Base-by-base conservation (phyloP, 345 rosid species). In the Aquilaria yunnanensis region DNA sequence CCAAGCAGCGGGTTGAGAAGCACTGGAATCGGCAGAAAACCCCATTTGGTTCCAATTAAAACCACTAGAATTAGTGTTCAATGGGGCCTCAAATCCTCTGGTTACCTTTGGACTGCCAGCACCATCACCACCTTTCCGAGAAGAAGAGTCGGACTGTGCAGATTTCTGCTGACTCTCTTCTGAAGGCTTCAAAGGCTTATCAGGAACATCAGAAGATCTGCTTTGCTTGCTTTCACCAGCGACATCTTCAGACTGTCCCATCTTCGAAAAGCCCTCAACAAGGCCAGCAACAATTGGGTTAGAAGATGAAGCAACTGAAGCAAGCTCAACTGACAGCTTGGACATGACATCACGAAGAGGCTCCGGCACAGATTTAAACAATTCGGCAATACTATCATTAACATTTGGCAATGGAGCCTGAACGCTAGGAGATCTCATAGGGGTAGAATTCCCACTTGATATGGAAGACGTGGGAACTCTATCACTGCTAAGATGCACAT, bases 331-430 rank as follows among this genome's bases (percentile, higher is more conserved):
- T 16, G 83, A 86, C 1, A 85, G 70, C 72, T 80, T 95, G 0
- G 84, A 75, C 47, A 87, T 34, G 14, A 78, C 60, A 43, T 79
- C 89, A 30, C 57, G 81, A 12, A 87, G 55, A 0, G 93, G 85
- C 66, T 81, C 81, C 2, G 93, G 99, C 32, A 85, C 70, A 71
- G 86, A 75, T 67, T 77, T 82, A 67, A 90, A 48, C 30, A 72
- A 75, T 13, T 88, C 94, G 65, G 83, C 71, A 32, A 85, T 61
- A 70, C 75, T 73, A 58, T 51, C 51, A 14, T 77, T 77, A 64
- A 80, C 30, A 61, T 65, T 71, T 48, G 84, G 72, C 14, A 77
- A 68, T 0, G 78, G 78, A 69, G 14, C 77, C 64, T 65, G 76
- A 56, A 64, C 70, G 11, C 33, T 46, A 12, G 87, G 77, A 31